These are phyloP conservation scores for Phalaenopsis equestris DNA, from an alignment of 106 monocot species.

Conservation along the genomic window DNA sequence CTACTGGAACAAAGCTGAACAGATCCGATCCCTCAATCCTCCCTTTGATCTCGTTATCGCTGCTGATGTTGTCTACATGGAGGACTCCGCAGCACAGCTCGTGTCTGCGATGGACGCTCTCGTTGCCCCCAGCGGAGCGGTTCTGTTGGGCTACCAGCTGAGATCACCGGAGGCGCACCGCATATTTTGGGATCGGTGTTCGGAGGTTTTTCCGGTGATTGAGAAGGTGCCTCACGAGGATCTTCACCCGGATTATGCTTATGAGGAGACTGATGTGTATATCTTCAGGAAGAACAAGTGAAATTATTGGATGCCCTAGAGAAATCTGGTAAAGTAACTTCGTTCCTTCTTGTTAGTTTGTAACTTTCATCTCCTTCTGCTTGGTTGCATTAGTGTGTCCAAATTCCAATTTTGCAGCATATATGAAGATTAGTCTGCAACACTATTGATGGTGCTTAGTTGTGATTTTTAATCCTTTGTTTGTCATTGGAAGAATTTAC, in stretches of 20 bases:
- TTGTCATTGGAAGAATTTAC: too few species aligned
- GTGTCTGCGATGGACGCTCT: slow-evolving; percentile 76
- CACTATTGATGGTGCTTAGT: background rate
- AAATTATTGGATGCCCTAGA: background rate
- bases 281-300: slow-evolving; percentile 48
- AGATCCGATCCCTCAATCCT: slow-evolving; percentile 39
- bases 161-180: slow-evolving; percentile 73
- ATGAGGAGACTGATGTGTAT: slow-evolving; percentile 85
- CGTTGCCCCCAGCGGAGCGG: slow-evolving; percentile 45
- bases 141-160: slow-evolving; percentile 85
- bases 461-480: too few species aligned
- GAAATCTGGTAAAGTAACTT: background rate
- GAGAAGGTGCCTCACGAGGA: slow-evolving; percentile 71
- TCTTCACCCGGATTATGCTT: slow-evolving; percentile 80
- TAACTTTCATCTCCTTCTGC: background rate
- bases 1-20: slow-evolving; percentile 67
- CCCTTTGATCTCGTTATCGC: slow-evolving; percentile 84
- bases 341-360: background rate
- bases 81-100: slow-evolving; percentile 64
- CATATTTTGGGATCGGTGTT: slow-evolving; percentile 67
- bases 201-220: slow-evolving; percentile 34
- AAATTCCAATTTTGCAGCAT: background rate
- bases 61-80: slow-evolving; percentile 95
- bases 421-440: background rate
- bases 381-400: background rate